Evolutionary conservation across 2,329 filamentous ascomycete species (phyloP), one percentile per base, ranked within the genome.

Genomic region (Penicillium aurantiogriseum): DNA sequence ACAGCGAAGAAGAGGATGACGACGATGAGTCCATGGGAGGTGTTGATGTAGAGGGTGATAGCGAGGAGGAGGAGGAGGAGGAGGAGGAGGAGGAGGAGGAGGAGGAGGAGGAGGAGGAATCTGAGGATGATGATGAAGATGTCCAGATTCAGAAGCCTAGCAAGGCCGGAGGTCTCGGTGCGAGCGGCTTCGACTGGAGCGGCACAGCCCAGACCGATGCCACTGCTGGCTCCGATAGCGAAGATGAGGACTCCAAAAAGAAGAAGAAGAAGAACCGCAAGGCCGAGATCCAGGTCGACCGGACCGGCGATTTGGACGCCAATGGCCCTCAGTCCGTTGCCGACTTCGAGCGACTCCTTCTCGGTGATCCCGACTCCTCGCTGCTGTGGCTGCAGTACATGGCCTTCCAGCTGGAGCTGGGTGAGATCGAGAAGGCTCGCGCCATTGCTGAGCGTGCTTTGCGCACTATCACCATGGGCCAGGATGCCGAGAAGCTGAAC

Each of bases 301-400:
- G 87, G 63, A 99, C 93, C 5, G 94, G 89, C n/a, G 90, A 96
- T 67, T 85, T 99, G 11, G 92, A 97, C 72, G 86, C 85, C 46
- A 86, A 92, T 66, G 93, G 93, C 0, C 94, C 94, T 2, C 92
- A 95, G 72, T 93, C 91, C 1, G 85, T 90, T 17, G 90, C 89
- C 61, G 95, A 99, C 75, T 99, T 92, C 74, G 95, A 99, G 77
- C 88, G 94, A 65, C 86, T 97, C 25, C 84, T 99, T 42, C 85
- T 99, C 23, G 91, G 92, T 55, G 90, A 96, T 72, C 92, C 94
- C 2, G 92, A 97, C 77, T 93, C 90, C n/a, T 95, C 93, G 0
- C 82, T 88, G 60, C 83, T 97, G 29, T 99, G 94, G 94, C 90
- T 97, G 54, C 85, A 91, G 64, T 99, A 99, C 78, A 97, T 99